Evolutionary conservation across 2,329 filamentous ascomycete genomes (phyloP), one percentile per base, ranked within the genome.

Genomic region (Cordyceps militaris): DNA sequence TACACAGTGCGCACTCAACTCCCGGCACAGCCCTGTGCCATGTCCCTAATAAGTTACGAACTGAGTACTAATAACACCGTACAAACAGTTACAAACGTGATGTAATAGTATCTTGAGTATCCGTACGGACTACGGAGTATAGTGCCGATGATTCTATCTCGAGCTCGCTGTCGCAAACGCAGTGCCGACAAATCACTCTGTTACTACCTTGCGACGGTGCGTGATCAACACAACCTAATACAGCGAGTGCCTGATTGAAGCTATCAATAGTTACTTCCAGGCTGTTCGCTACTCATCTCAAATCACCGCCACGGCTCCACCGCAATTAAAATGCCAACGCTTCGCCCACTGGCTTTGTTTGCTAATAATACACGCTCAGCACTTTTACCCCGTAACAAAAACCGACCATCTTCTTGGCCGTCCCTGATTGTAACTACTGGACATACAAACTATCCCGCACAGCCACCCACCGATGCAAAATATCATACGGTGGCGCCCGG

Each of bases 261-360:
- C 6, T 32, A 32, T 32, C 30, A n/a, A n/a, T n/a, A n/a, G n/a
- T n/a, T n/a, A n/a, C 11, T 11, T 32, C 11, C 11, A 11, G 30
- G 30, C 30, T 32, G 30, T 32, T 32, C 30, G 30, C 30, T 32
- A 6, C 30, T 32, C 30, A 32, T 32, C 30, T 32, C 30, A 32
- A 32, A 32, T 32, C 30, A 32, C 30, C 30, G 30, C n/a, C n/a
- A 46, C 46, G 16, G 28, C 47, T 24, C 55, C 55, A 57, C 55
- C 55, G 47, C 47, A 57, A 57, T 57, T 50, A 42, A 49, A 57
- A 23, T 26, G n/a, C n/a, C n/a, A n/a, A n/a, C n/a, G n/a, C 38
- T 26, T 26, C 47, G 30, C 21, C 43, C 46, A 38, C 55, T n/a
- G 51, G 13, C 34, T 32, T 56, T 24, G 44, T 24, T 36, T 48